Percentiles rank a stretch among this genome's conserved stretches.
These are phyloP conservation scores for Phytophthora citricola DNA, from an alignment of 352 stramenopile species.

Conservation along the genomic window DNA sequence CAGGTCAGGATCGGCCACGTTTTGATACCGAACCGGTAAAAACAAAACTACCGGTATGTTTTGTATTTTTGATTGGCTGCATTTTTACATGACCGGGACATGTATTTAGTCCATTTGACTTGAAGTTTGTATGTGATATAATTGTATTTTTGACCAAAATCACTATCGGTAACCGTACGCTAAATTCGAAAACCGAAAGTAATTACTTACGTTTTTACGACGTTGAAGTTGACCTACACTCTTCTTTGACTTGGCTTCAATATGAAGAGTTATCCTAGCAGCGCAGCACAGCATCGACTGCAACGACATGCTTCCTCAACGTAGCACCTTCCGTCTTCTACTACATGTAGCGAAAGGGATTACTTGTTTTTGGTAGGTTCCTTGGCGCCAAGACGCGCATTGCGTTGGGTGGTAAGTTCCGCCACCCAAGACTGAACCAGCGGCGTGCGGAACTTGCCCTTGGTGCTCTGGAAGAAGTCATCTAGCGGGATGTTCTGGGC, in stretches of 20 bases:
- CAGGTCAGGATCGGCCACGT: slow-evolving; percentile 21
- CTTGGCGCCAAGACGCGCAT: slow-evolving; percentile 35
- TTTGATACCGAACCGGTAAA: slow-evolving; percentile 8
- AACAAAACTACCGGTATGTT: too few relatives aligned
- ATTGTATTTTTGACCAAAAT: not conserved
- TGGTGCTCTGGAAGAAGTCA: slow-evolving; percentile 86
- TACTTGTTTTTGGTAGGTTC: slow-evolving; percentile 5
- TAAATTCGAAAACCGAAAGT: not conserved
- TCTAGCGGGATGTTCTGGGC: slow-evolving; percentile 66
- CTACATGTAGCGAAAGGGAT: too few relatives aligned
- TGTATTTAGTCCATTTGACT: too few relatives aligned
- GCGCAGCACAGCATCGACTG: not conserved
- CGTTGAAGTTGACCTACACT: slow-evolving; percentile 26
- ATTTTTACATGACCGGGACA: too few relatives aligned
- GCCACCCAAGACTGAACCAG: slow-evolving; percentile 81
- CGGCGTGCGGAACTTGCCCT: slow-evolving; percentile 82
- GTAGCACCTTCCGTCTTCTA: not conserved
- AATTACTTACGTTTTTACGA: slow-evolving; percentile 28
- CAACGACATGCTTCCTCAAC: not conserved
- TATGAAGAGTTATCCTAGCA: not conserved
- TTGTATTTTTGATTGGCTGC: too few relatives aligned
- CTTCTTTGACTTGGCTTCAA: not conserved
- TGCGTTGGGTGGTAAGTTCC: slow-evolving; percentile 67
- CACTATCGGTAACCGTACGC: too few relatives aligned
- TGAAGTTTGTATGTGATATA: not conserved